Conservation (phyloP, 2,329 filamentous ascomycete genomes). For the Paraphaeosphaeria minitans region DNA sequence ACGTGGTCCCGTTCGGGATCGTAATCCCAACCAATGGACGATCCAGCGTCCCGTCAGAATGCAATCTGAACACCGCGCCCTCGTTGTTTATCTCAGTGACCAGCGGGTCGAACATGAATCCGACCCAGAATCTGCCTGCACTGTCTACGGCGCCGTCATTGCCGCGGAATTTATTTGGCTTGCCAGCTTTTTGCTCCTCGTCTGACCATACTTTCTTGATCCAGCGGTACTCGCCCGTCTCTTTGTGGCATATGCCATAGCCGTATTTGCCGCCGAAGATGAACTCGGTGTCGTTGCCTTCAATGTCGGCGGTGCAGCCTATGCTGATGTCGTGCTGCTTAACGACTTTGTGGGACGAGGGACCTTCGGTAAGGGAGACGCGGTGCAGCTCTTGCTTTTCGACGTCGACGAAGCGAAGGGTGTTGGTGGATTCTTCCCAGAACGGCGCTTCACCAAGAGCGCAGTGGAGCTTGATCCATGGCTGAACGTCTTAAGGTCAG, state of each 20-base stretch:
- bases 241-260: constrained; percentile 75
- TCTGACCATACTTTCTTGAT: constrained; percentile 62
- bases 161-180: constrained; percentile 61
- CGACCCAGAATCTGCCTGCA: constrained; percentile 81
- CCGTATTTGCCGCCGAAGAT: constrained; percentile 81
- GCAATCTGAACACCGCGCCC: constrained; percentile 73
- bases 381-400: constrained; percentile 75
- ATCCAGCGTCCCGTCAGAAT: constrained; percentile 64
- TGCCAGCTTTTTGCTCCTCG: constrained; percentile 52
- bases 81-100: constrained; percentile 58
- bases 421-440: constrained; percentile 69
- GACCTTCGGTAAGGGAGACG: constrained; percentile 68
- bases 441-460: constrained; percentile 75
- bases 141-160: constrained; percentile 87
- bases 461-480: constrained; percentile 67
- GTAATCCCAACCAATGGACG: constrained; percentile 67
- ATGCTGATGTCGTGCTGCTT: constrained; percentile 62
- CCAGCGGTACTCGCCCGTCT: constrained; percentile 61
- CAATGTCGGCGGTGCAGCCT: constrained; percentile 75
- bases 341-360: constrained; percentile 61
- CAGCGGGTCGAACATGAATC: constrained; percentile 82
- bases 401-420: constrained; percentile 82
- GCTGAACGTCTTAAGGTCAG: constrained; percentile 31
- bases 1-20: constrained; percentile 85
- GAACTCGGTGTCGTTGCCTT: constrained; percentile 70